A percentile compares a stretch with the other conserved stretches of the same genome.
Evolutionary conservation across 2,329 filamentous ascomycete species (phyloP).

Genomic region (Trichophyton simii): DNA sequence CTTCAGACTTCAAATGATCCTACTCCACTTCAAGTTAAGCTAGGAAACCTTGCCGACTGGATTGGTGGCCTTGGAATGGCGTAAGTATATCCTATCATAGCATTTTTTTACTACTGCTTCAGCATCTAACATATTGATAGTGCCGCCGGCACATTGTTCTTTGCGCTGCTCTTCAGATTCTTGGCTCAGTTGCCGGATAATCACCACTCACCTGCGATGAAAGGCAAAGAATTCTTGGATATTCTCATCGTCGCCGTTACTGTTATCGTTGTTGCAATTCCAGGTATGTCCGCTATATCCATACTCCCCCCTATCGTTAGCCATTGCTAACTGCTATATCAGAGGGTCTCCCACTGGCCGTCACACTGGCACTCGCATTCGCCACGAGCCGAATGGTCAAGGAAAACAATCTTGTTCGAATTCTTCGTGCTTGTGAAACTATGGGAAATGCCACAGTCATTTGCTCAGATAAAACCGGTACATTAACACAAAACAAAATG

Average conservation of each 20-base stretch:
- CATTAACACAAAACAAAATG: slow-evolving; percentile 63
- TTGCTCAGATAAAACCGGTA: slow-evolving; percentile 70
- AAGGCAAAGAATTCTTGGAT: slow-evolving; percentile 64
- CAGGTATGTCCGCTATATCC: slow-evolving; percentile 26
- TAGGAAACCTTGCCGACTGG: slow-evolving; percentile 62
- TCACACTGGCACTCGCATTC: slow-evolving; percentile 65
- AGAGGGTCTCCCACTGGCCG: slow-evolving; percentile 63
- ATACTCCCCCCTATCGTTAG: neutral
- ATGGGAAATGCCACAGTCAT: slow-evolving; percentile 72
- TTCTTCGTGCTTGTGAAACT: slow-evolving; percentile 65
- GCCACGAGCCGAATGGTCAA: slow-evolving; percentile 65
- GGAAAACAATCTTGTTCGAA: slow-evolving; percentile 64
- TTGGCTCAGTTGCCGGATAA: slow-evolving; percentile 52
- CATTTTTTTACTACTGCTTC: neutral
- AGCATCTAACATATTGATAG: slow-evolving; percentile 16
- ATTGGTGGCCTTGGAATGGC: slow-evolving; percentile 66
- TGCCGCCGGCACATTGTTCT: slow-evolving; percentile 65
- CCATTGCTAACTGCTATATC: neutral
- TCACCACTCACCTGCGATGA: slow-evolving; percentile 48
- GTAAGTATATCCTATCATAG: slow-evolving; percentile 16
- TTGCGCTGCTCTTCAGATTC: slow-evolving; percentile 78
- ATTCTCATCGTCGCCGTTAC: slow-evolving; percentile 70
- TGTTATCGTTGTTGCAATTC: slow-evolving; percentile 68
- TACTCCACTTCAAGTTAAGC: slow-evolving; percentile 63
- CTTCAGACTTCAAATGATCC: slow-evolving; percentile 62